These are phyloP conservation scores for Drosera capensis DNA, from an alignment of 148 eudicot genomes.

Conservation along the genomic window DNA sequence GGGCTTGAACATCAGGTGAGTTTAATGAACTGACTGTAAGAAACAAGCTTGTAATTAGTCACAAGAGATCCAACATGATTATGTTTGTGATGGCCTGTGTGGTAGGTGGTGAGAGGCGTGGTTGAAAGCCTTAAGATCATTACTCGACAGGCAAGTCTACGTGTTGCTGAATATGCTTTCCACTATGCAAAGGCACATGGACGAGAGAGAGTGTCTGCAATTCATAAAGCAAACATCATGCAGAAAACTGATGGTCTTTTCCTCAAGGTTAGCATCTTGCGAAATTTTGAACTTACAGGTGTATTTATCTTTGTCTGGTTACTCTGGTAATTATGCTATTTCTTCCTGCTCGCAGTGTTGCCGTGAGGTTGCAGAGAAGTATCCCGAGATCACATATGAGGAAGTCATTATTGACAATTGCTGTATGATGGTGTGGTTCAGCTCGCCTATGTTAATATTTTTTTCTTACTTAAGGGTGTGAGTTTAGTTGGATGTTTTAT, in stretches of 20 bases:
- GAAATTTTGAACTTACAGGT: background rate
- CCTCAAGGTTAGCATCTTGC: conserved; percentile 42
- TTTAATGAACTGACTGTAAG: background rate
- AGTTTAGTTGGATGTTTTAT: background rate
- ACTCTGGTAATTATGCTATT: conserved; percentile 4
- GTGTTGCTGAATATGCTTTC: conserved; percentile 97
- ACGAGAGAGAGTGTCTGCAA: conserved; percentile 87
- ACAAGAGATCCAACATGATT: background rate
- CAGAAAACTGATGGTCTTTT: conserved; percentile 98
- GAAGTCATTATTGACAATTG: conserved; percentile 96
- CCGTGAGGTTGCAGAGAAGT: conserved; percentile 97
- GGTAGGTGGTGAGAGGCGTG: conserved; percentile 91
- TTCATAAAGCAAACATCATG: conserved; percentile 99
- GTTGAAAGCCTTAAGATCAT: conserved; percentile 96
- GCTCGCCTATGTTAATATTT: background rate
- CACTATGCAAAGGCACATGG: conserved; percentile 87
- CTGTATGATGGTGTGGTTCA: conserved; percentile 83
- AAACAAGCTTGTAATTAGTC: background rate
- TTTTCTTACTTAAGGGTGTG: background rate
- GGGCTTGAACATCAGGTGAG: conserved; percentile 97
- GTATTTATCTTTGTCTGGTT: background rate
- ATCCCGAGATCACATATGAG: conserved; percentile 84
- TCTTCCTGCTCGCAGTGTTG: conserved; percentile 54
- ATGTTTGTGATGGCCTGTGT: conserved; percentile 3
- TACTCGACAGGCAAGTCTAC: conserved; percentile 92